Base-by-base conservation (phyloP, 305 asterid species). In the Solanum chacoense region DNA sequence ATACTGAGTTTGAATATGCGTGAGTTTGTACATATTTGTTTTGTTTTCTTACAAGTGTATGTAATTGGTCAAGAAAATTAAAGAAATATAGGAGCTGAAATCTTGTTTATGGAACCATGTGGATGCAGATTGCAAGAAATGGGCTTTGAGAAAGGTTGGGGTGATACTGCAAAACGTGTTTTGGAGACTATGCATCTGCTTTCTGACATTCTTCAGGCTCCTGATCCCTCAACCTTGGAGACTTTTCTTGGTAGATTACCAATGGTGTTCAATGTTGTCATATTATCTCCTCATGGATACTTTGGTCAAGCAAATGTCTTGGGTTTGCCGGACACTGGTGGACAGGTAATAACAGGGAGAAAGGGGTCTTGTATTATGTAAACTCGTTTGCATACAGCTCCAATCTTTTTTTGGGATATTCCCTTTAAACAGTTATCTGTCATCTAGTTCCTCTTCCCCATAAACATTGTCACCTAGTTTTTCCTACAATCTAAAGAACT, bases 81-180 rank as follows among this genome's bases (percentile, higher is more conserved):
- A 40, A 55, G 65, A 31, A 18, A 59, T 20, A 12, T 32, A 84
- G 75, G 12, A 84, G n/a, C 50, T 32, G 87, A 42, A 34, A 85
- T 34, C 18, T 36, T 75, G 29, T 38, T 74, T 42, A 78, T 63
- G 69, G 83, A 31, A 50, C 65, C 37, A 24, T 78, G 76, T 71
- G 34, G 83, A 65, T 91, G 89, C 95, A 97, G 99, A 85, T 94
- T 98, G 92, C 99, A 98, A 91, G 99, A 93, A 89, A 80, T 98
- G 95, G 99, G 99, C n/a, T 98, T 98, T 90, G 99, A 98, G 96
- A 95, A 98, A 90, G 99, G 99, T 59, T 98, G 99, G 99, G 99
- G 99, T 77, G 98, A 95, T 90, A 95, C 96, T n/a, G 98, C 98
- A 74, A 94, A 32, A 77, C 91, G 91, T 88, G 97, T 94, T 89